phyloP scores from a whole-genome alignment of 495 filamentous ascomycete genomes.

The Neurospora discreta region DNA sequence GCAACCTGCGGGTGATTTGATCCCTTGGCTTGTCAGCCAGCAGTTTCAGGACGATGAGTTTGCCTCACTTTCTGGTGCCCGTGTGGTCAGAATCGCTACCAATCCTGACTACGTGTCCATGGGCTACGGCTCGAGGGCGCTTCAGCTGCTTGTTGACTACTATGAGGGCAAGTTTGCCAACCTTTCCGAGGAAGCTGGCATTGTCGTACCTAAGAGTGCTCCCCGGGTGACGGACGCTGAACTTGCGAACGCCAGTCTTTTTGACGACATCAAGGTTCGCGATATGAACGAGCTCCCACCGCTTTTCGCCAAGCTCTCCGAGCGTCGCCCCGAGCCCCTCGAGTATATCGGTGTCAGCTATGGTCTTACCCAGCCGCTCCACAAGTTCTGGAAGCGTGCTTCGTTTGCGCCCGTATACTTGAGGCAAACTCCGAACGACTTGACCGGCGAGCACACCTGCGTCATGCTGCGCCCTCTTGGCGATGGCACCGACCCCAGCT shows the following conservation, averaged over 20 bases:
- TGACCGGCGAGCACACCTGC: slow-evolving; percentile 95
- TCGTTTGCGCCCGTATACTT: slow-evolving; percentile 88
- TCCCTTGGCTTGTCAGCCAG: slow-evolving; percentile 95
- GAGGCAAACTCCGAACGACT: slow-evolving; percentile 87
- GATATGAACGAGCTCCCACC: slow-evolving; percentile 89
- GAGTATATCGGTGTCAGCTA: slow-evolving; percentile 96
- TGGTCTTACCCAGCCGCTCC: slow-evolving; percentile 76
- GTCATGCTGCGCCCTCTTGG: slow-evolving; percentile 84
- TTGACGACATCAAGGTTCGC: slow-evolving; percentile 78
- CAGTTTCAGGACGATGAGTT: slow-evolving; percentile 99
- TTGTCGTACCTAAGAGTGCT: slow-evolving; percentile 46
- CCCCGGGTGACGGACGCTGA: slow-evolving; percentile 77
- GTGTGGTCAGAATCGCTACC: slow-evolving; percentile 89
- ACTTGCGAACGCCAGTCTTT: slow-evolving; percentile 62
- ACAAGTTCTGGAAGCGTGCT: slow-evolving; percentile 92
- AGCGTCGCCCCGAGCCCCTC: slow-evolving; percentile 66
- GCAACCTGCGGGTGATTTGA: slow-evolving; percentile 85
- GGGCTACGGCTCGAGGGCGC: slow-evolving; percentile 86
- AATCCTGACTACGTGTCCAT: slow-evolving; percentile 85
- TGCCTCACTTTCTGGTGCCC: slow-evolving; percentile 81
- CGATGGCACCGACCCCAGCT: slow-evolving; percentile 53
- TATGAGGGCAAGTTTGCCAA: slow-evolving; percentile 89
- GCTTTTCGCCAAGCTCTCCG: slow-evolving; percentile 78
- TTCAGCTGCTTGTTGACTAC: slow-evolving; percentile 79
- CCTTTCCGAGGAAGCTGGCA: slow-evolving; percentile 51